phyloP scores from a whole-genome alignment of 1,284 basidiomycete species.

The Ganoderma resinaceum region DNA sequence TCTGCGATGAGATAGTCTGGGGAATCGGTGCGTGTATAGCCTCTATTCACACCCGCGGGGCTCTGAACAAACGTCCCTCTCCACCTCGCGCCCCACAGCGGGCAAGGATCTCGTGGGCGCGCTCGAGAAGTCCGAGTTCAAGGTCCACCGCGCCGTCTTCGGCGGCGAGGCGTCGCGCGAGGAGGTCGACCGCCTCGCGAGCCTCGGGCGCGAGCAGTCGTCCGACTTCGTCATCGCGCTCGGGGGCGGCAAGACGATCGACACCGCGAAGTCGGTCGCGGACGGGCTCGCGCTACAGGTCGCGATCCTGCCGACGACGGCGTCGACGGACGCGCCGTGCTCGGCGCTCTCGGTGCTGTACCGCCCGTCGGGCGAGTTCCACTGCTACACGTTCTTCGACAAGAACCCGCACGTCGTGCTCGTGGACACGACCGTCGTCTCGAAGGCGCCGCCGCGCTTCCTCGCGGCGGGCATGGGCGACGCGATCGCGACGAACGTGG shows the following conservation, averaged over 20 bases:
- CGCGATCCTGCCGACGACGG: conserved; percentile 43
- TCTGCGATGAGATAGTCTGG: conserved; percentile 42
- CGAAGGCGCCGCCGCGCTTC: conserved; percentile 42
- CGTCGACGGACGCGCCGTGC: conserved; percentile 46
- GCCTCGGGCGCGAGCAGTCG: conserved; percentile 30
- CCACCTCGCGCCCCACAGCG: conserved; percentile 26
- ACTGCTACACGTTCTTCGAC: conserved; percentile 43
- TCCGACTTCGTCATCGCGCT: conserved; percentile 44
- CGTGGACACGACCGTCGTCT: conserved; percentile 44
- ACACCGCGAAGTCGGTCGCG: conserved; percentile 42
- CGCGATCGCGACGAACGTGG: conserved; percentile 45
- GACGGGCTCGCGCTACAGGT: conserved; percentile 38
- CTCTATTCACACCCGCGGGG: not conserved
- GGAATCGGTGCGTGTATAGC: conserved; percentile 38
- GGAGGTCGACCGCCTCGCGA: conserved; percentile 39
- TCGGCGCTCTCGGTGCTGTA: conserved; percentile 45
- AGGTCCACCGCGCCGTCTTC: conserved; percentile 38
- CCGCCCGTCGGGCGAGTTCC: conserved; percentile 42
- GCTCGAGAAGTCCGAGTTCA: conserved; percentile 37
- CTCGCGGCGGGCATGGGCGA: conserved; percentile 45
- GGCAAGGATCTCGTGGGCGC: conserved; percentile 39
- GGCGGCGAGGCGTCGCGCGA: conserved; percentile 42
- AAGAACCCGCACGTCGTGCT: conserved; percentile 43
- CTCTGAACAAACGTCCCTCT: not conserved
- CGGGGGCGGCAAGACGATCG: conserved; percentile 45